Evolutionary conservation across 2,329 filamentous ascomycete species (phyloP), one percentile per base, ranked within the genome.

Genomic region (Chalaropsis ovoidea): DNA sequence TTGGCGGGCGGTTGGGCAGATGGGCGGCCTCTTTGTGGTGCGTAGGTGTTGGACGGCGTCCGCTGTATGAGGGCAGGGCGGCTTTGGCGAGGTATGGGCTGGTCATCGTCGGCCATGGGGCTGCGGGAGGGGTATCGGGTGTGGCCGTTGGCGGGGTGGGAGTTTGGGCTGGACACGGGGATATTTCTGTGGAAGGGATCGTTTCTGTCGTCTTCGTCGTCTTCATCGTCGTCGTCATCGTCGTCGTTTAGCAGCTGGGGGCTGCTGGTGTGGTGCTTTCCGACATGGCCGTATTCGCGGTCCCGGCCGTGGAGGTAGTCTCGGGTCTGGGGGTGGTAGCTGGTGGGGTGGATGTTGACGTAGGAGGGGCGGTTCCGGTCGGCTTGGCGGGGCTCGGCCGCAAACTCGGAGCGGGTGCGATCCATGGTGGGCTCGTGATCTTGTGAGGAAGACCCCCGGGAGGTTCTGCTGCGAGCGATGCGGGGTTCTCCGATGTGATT

Each of bases 11-110:
- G 27, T 47, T 61, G 54, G 41, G 67, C 22, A 35, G 66, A 24
- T 56, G 67, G 43, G 43, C 66, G 60, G 17, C 66, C 49, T 27
- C 66, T 49, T 42, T 10, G 35, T n/a, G 86, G 86, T 69, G 88
- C 88, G 74, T 94, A 94, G 41, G 89, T 91, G 73, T 81, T 89
- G 39, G 89, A 93, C 0, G 88, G 88, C 3, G 88, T 91, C 71
- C 89, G 81, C 64, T 82, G 81, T 19, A 88, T 7, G 27, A 19
- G 27, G 88, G 27, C 80, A 86, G 5, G 82, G 81, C 17, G 89
- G 88, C 69, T 88, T 82, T 71, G 31, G n/a, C 56, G 64, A 41
- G 56, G 11, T 22, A 52, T 62, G 22, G 56, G 42, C 13, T 61
- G 64, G 15, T 56, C 45, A 8, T 65, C 64, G 11, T 65, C 58